Conservation (phyloP, 306 rosid genomes). For the Cicer judaicum region DNA sequence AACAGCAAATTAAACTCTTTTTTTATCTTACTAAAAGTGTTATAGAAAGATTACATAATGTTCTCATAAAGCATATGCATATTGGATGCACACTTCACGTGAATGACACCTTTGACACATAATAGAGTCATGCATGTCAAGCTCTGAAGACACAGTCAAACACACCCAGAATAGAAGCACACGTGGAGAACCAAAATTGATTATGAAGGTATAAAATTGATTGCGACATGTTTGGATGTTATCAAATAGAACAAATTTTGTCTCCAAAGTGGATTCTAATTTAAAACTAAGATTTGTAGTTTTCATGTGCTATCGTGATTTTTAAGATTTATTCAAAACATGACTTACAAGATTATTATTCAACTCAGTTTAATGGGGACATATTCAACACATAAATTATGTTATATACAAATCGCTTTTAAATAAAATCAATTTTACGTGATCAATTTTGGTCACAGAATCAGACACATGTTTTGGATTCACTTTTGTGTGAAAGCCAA, state of each 20-base stretch:
- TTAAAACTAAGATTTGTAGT: not conserved
- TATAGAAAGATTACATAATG: no score
- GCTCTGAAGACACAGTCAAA: slow-evolving; percentile 14
- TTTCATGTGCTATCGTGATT: not conserved
- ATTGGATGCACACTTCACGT: no score
- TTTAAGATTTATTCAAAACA: not conserved
- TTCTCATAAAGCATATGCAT: no score
- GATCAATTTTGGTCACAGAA: no score
- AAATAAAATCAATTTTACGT: no score
- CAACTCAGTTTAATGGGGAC: not conserved
- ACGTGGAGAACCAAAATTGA: not conserved
- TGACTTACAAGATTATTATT: not conserved
- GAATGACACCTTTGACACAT: no score
- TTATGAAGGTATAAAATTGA: not conserved
- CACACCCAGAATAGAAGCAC: slow-evolving; percentile 14
- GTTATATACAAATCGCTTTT: no score
- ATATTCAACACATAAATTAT: no score
- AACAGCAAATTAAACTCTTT: not conserved
- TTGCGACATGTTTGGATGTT: not conserved
- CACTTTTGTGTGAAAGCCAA: no score
- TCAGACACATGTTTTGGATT: no score
- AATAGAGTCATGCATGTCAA: no score
- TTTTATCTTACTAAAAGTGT: no score
- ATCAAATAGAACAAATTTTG: not conserved
- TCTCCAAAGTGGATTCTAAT: not conserved